Conservation (phyloP, 2,329 filamentous ascomycete genomes). For the Hawksworthiomyces lignivorus region DNA sequence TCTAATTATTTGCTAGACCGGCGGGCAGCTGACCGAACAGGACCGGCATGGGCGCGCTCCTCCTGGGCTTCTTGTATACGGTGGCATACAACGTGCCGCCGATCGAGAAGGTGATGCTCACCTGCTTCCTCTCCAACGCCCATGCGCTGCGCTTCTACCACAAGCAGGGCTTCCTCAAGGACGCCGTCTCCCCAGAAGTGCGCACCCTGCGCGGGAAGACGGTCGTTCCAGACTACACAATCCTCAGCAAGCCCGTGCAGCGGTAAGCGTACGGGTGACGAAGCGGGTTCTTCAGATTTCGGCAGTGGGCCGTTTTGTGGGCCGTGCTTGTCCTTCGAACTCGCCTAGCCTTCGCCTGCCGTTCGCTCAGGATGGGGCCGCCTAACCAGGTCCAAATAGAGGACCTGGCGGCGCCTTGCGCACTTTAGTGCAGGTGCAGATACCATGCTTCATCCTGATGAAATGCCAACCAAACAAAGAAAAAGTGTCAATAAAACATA, state of each 20-base stretch:
- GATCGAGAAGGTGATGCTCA: slow-evolving; percentile 64
- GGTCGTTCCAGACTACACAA: slow-evolving; percentile 50
- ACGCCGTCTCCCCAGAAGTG: slow-evolving; percentile 47
- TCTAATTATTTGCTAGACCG: slow-evolving; percentile 3
- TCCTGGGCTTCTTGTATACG: slow-evolving; percentile 49
- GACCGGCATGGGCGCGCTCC: slow-evolving; percentile 52
- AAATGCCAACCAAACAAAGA: too few relatives aligned
- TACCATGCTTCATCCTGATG: too few relatives aligned
- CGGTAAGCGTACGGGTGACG: background rate
- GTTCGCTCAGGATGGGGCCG: too few relatives aligned
- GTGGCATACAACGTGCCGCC: slow-evolving; percentile 46
- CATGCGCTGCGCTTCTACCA: slow-evolving; percentile 53
- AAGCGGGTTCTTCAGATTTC: too few relatives aligned
- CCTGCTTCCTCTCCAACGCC: slow-evolving; percentile 58
- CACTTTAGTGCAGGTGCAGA: too few relatives aligned
- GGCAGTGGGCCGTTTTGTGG: background rate
- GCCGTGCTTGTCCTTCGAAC: too few relatives aligned
- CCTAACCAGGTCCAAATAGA: too few relatives aligned
- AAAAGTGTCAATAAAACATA: too few relatives aligned
- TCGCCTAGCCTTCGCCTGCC: too few relatives aligned
- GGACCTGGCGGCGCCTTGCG: too few relatives aligned
- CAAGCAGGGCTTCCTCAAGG: slow-evolving; percentile 48
- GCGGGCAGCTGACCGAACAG: slow-evolving; percentile 24
- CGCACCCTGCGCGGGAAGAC: slow-evolving; percentile 47
- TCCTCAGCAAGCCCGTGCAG: slow-evolving; percentile 42